Base-by-base conservation (phyloP, 345 rosid genomes). In the Kandelia obovata region DNA sequence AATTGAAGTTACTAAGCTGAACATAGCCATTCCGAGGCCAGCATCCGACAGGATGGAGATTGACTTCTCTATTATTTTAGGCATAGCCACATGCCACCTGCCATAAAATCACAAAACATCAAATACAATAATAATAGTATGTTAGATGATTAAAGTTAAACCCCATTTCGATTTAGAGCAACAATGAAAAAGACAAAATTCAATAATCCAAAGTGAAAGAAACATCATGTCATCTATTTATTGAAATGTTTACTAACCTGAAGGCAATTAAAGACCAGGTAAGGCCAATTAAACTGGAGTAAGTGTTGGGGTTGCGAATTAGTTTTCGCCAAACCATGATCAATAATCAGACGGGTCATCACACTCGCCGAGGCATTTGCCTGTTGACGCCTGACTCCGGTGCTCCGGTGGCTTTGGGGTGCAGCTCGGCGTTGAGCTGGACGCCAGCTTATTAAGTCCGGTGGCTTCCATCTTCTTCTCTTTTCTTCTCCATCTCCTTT, bases 381-480 rank as follows among this genome's bases (percentile, higher is more conserved):
- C 65, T 72, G 17, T 31, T 59, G 35, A 13, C 78, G 0, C 79
- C 87, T 5, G 76, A 37, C 1, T 76, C 80, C 32, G 65, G 69
- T 11, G 65, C 86, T 46, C 73, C 80, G 26, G 77, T 71, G 15
- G 64, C 78, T 66, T 91, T 82, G 23, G 84, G 81, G 70, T 82
- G 85, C 47, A 91, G 78, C 89, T 89, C 95, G 0, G 83, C 86
- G 4, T 79, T 58, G 96, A 86, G 66, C 72, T 88, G 1, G 92
- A 80, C 51, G 85, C 93, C 63, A 77, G 71, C 73, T 89, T 92
- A 53, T 81, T 83, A 9, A 83, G 84, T 31, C 77, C 87, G 7
- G 71, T 55, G 25, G 70, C 47, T n/a, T 21, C 77, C 80, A 17
- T 68, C 80, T 30, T 57, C 53, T 17, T 57, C 69, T 58, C 56